These are phyloP conservation scores for Xylaria curta DNA, from an alignment of 495 filamentous ascomycete species.

Conservation along the genomic window DNA sequence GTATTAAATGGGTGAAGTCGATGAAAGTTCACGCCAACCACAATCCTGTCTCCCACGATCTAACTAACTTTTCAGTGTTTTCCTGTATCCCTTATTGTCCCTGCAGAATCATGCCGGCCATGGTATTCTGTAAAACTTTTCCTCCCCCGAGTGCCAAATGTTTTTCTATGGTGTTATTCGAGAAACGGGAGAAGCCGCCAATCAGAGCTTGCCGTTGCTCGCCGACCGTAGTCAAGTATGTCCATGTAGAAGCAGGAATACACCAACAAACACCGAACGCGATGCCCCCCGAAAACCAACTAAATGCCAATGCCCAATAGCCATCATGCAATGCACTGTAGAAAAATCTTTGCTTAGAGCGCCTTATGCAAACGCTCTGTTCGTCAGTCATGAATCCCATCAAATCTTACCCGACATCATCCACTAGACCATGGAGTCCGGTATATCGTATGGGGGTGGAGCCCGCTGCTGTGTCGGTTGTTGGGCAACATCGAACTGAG, in stretches of 20 bases:
- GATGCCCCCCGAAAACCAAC: slow-evolving; percentile 39
- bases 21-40: slow-evolving; percentile 26
- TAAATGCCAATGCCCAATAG: slow-evolving; percentile 28
- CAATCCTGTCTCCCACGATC: slow-evolving; percentile 32
- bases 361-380: slow-evolving; percentile 7
- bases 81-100: slow-evolving; percentile 27
- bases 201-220: slow-evolving; percentile 16
- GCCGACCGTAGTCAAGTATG: slow-evolving; percentile 30
- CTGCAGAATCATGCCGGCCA: slow-evolving; percentile 16
- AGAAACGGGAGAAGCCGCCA: background rate
- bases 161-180: slow-evolving; percentile 8
- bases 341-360: slow-evolving; percentile 26
- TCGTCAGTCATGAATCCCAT: slow-evolving; percentile 31
- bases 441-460: slow-evolving; percentile 28
- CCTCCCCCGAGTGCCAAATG: slow-evolving; percentile 15
- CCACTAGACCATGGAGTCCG: slow-evolving; percentile 42
- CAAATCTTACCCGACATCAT: slow-evolving; percentile 18
- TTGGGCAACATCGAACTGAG: slow-evolving; percentile 34
- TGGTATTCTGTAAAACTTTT: slow-evolving; percentile 24
- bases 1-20: slow-evolving; percentile 38
- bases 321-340: slow-evolving; percentile 33
- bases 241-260: slow-evolving; percentile 36
- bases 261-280: slow-evolving; percentile 43
- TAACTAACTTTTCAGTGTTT: slow-evolving; percentile 31
- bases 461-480: slow-evolving; percentile 29